These are phyloP conservation scores for Prunus campanulata DNA, from an alignment of 306 rosid genomes.

Conservation along the genomic window DNA sequence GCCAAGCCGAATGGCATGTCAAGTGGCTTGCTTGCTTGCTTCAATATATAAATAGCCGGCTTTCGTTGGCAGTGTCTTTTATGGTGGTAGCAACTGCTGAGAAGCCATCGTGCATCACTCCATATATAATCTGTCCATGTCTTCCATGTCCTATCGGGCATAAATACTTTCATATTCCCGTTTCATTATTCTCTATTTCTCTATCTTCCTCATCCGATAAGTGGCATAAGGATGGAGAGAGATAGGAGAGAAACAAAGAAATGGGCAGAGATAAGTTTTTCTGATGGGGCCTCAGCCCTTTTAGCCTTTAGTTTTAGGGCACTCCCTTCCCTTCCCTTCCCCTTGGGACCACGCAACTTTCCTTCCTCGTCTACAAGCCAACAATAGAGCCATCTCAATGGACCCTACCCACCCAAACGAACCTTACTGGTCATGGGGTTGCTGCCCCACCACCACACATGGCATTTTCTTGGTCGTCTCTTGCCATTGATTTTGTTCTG, in stretches of 20 bases:
- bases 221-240: too few species aligned
- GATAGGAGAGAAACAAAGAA: too few species aligned
- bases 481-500: slow-evolving; percentile 15
- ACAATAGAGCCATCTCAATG: slow-evolving; percentile 30
- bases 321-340: neutral
- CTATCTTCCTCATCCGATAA: too few species aligned
- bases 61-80: neutral
- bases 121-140: neutral
- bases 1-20: neutral
- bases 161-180: too few species aligned
- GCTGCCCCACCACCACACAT: neutral
- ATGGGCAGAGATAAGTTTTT: too few species aligned
- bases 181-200: too few species aligned
- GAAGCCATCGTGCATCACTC: neutral
- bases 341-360: neutral
- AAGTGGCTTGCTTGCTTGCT: neutral
- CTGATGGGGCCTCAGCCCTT: too few species aligned
- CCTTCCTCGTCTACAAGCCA: slow-evolving; percentile 35
- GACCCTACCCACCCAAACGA: slow-evolving; percentile 28
- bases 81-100: slow-evolving; percentile 10
- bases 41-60: neutral
- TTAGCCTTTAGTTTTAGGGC: neutral
- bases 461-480: slow-evolving; percentile 30
- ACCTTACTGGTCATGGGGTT: neutral
- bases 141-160: neutral